Evolutionary conservation across 257 asterid species (phyloP), one percentile per base, ranked within the genome.

Genomic region (Lycium ferocissimum): DNA sequence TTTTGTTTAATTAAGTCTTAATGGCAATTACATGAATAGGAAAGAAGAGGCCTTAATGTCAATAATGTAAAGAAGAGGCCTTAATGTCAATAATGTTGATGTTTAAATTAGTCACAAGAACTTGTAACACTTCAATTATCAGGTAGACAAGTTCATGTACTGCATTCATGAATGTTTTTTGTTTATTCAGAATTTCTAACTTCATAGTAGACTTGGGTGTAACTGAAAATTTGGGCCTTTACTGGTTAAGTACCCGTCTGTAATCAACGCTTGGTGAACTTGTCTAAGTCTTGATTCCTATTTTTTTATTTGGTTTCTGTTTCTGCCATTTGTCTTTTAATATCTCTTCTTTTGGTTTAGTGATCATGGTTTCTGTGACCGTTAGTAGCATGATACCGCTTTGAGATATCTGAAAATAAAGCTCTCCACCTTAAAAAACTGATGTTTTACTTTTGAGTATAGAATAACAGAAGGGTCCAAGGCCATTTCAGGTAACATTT

Each of bases 121-220:
- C 65, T 76, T 51, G 63, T 76, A 53, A 53, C 13, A 0, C 82
- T 76, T 53, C 4, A 76, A 13, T 26, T 26, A 14, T 15, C 49
- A 22, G 15, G 65, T 15, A 51, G 82, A 76, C 65, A 51, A 76
- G 26, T 45, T 22, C 43, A 3, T 9, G 2, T 0, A 53, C 49
- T 76, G 65, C 65, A 76, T 53, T 51, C 58, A 26, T 6, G 9
- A 76, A 7, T 76, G 26, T 53, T 53, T 26, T 47, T 13, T 53
- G 82, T 76, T 51, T 43, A 72, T 72, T 72, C 37, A 1, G 75
- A 67, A n/a, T 72, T 51, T 76, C 82, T 76, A 76, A 51, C 20
- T 51, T 76, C 5, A 51, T 51, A 76, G 47, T 26, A 38, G 82
- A 26, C 63, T 51, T 76, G 26, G 26, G 45, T 40, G 38, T 12